phyloP scores from a whole-genome alignment of 2,329 filamentous ascomycete genomes.

The Endocalyx cinctus region DNA sequence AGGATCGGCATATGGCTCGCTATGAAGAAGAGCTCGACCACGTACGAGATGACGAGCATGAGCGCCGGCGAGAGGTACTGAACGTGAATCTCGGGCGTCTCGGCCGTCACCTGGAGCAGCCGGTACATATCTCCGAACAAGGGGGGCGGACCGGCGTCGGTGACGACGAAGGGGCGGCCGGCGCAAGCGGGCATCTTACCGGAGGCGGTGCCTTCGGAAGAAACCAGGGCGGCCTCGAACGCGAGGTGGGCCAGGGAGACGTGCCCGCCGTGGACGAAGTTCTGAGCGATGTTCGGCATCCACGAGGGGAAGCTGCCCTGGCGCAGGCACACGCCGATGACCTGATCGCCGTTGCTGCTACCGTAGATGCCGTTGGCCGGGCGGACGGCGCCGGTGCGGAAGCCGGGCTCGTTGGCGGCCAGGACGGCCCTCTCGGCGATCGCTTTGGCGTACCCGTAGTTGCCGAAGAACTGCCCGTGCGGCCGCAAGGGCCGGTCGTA shows the following conservation, averaged over 20 bases:
- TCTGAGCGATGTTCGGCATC: constrained; percentile 41
- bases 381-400: constrained; percentile 50
- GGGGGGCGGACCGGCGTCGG: constrained; percentile 43
- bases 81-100: constrained; percentile 26
- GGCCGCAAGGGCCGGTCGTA: constrained; percentile 30
- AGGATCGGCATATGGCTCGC: constrained; percentile 22
- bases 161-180: constrained; percentile 46
- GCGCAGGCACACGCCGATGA: constrained; percentile 36
- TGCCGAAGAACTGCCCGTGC: constrained; percentile 36
- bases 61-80: constrained; percentile 29
- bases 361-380: constrained; percentile 52
- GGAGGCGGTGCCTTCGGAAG: too few relatives aligned
- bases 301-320: constrained; percentile 36
- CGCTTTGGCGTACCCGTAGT: constrained; percentile 44
- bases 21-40: constrained; percentile 32
- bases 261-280: constrained; percentile 46
- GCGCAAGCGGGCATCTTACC: constrained; percentile 30
- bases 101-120: constrained; percentile 25
- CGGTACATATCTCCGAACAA: constrained; percentile 36
- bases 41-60: constrained; percentile 33
- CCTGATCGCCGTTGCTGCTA: constrained; percentile 35
- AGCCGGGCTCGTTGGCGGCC: constrained; percentile 22
- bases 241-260: constrained; percentile 49
- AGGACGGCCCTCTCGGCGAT: constrained; percentile 41
- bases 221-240: constrained; percentile 46